These are phyloP conservation scores for Aureobasidium namibiae DNA, from an alignment of 2,329 filamentous ascomycete species.

Conservation along the genomic window DNA sequence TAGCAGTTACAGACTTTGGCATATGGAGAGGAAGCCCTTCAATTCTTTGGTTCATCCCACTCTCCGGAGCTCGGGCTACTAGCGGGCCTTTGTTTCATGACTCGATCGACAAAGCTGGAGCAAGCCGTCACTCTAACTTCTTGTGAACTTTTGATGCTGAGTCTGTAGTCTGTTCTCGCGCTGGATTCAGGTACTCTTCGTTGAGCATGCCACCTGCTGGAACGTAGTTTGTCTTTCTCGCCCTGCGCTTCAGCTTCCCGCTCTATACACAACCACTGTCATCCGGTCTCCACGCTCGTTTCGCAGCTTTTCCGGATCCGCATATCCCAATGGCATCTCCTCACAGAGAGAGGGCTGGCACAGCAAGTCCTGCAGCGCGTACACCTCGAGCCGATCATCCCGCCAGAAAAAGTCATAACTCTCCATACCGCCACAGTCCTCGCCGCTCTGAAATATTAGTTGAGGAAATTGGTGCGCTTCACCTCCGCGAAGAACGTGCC, in stretches of 20 bases:
- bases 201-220: background rate
- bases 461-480: conserved; percentile 35
- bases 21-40: background rate
- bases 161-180: background rate
- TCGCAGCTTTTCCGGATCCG: background rate
- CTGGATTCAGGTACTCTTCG: background rate
- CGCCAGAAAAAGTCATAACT: conserved; percentile 7
- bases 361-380: background rate
- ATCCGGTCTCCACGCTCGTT: background rate
- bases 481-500: conserved; percentile 33
- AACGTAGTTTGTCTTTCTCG: background rate
- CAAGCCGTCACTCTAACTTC: conserved; percentile 1
- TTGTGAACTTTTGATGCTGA: conserved; percentile 4
- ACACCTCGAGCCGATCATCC: background rate
- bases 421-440: conserved; percentile 13
- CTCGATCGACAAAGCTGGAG: conserved; percentile 12
- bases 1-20: too few species aligned
- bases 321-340: conserved; percentile 7
- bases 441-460: conserved; percentile 19
- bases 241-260: background rate
- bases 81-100: background rate
- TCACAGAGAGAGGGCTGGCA: background rate
- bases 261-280: too few species aligned
- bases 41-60: background rate
- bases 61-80: background rate